Conservation (phyloP, 345 rosid genomes). For the Aquilaria sinensis region DNA sequence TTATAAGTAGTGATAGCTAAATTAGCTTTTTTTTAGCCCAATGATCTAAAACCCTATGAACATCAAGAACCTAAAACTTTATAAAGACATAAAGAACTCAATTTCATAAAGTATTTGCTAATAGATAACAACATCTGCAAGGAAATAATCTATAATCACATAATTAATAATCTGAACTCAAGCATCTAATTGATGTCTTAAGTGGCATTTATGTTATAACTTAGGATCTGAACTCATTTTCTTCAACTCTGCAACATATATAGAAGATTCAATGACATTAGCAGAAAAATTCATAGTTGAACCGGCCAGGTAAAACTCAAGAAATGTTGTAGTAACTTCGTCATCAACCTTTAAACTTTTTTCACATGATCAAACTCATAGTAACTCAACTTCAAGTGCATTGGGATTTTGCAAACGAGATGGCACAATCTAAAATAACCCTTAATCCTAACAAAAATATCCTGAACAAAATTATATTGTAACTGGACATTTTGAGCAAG, state of each 20-base stretch:
- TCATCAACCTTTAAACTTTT: conserved; percentile 60
- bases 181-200: conserved; percentile 92
- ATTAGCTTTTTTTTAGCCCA: too few species aligned
- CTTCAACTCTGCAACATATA: conserved; percentile 41
- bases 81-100: too few species aligned
- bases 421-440: conserved; percentile 9
- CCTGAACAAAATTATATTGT: conserved; percentile 2
- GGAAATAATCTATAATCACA: conserved; percentile 2
- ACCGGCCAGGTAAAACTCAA: conserved; percentile 5
- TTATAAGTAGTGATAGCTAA: too few species aligned
- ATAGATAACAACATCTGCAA: conserved; percentile 7
- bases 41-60: too few species aligned
- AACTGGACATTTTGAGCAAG: conserved; percentile 8
- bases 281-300: conserved; percentile 2
- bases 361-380: conserved; percentile 18
- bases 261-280: conserved; percentile 10
- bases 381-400: conserved; percentile 60
- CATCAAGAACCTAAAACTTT: too few species aligned
- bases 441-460: neutral
- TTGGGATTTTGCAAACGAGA: conserved; percentile 64
- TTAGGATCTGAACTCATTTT: conserved; percentile 65
- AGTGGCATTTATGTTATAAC: conserved; percentile 59
- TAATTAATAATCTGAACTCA: conserved; percentile 1
- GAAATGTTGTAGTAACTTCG: conserved; percentile 45
- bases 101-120: too few species aligned